These are phyloP conservation scores for Arachnopeziza araneosa DNA, from an alignment of 2,329 filamentous ascomycete genomes.

Conservation along the genomic window DNA sequence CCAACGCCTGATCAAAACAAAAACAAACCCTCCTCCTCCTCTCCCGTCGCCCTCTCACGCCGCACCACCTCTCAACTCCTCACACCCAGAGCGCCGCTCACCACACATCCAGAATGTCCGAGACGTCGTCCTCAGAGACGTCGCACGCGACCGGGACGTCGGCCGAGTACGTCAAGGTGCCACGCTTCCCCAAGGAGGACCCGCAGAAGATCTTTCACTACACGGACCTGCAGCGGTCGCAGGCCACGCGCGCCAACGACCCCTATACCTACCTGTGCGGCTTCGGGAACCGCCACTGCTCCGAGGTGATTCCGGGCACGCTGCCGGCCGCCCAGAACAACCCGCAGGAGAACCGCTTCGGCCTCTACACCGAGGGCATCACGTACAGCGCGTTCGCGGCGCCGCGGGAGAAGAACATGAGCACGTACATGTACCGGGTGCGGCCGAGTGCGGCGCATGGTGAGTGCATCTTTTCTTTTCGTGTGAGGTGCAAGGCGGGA, in stretches of 20 bases:
- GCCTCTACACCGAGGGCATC: slow-evolving; percentile 41
- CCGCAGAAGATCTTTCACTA: slow-evolving; percentile 49
- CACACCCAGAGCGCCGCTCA: no score
- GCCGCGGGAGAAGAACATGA: slow-evolving; percentile 36
- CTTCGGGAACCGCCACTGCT: slow-evolving; percentile 44
- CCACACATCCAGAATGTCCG: background rate
- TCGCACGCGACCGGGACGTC: background rate
- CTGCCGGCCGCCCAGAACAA: slow-evolving; percentile 38
- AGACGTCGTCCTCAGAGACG: background rate
- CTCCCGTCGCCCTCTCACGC: no score
- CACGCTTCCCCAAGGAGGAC: slow-evolving; percentile 26
- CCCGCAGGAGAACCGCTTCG: slow-evolving; percentile 38
- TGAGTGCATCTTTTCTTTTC: slow-evolving; percentile 29
- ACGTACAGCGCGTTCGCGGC: slow-evolving; percentile 40
- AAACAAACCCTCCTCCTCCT: no score
- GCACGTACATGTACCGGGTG: slow-evolving; percentile 40
- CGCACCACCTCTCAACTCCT: background rate
- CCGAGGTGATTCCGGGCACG: slow-evolving; percentile 38
- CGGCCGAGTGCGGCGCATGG: slow-evolving; percentile 38
- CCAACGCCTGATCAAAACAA: no score
- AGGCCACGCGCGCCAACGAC: slow-evolving; percentile 46
- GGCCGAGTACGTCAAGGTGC: slow-evolving; percentile 9
- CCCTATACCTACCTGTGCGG: slow-evolving; percentile 51
- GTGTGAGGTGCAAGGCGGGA: background rate
- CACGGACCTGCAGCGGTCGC: slow-evolving; percentile 54